phyloP scores from a whole-genome alignment of 768 basidiomycete species.

The Pisolithus marmoratus region DNA sequence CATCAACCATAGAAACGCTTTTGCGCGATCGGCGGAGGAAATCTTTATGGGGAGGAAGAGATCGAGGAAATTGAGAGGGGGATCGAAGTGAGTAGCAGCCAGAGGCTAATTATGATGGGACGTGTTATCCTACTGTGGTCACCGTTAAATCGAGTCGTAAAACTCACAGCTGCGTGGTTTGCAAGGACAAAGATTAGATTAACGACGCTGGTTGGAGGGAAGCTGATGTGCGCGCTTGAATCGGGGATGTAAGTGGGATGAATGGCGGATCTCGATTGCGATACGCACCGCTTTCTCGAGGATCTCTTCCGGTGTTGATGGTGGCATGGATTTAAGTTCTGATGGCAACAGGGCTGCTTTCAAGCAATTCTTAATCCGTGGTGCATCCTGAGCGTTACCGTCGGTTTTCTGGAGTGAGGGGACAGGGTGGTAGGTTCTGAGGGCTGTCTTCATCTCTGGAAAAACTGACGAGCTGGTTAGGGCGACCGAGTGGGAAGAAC shows the following conservation, averaged over 20 bases:
- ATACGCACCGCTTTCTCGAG: constrained; percentile 55
- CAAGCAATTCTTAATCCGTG: constrained; percentile 85
- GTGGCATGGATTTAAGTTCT: constrained; percentile 60
- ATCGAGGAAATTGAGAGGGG: constrained; percentile 71
- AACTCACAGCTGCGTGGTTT: constrained; percentile 67
- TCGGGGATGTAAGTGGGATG: constrained; percentile 7
- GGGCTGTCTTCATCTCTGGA: constrained; percentile 88
- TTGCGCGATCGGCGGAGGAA: constrained; percentile 66
- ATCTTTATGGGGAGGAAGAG: constrained; percentile 76
- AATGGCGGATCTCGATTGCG: constrained; percentile 1
- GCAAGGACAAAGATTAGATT: constrained; percentile 83
- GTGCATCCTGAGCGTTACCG: constrained; percentile 85
- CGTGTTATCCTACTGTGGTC: constrained; percentile 6
- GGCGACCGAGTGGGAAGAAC: constrained; percentile 7
- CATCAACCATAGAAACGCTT: constrained; percentile 78
- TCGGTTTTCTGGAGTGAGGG: constrained; percentile 85
- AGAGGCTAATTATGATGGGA: constrained; percentile 40
- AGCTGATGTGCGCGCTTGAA: constrained; percentile 49
- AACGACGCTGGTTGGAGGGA: constrained; percentile 80
- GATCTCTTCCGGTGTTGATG: constrained; percentile 72
- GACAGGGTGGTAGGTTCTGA: constrained; percentile 85
- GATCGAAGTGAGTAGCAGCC: constrained; percentile 67
- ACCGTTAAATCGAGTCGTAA: background rate
- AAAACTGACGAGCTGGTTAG: constrained; percentile 52
- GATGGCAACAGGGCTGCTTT: constrained; percentile 73